Evolutionary conservation across 1,284 basidiomycete genomes (phyloP).

Genomic region (Leccinum cinnamomeum): DNA sequence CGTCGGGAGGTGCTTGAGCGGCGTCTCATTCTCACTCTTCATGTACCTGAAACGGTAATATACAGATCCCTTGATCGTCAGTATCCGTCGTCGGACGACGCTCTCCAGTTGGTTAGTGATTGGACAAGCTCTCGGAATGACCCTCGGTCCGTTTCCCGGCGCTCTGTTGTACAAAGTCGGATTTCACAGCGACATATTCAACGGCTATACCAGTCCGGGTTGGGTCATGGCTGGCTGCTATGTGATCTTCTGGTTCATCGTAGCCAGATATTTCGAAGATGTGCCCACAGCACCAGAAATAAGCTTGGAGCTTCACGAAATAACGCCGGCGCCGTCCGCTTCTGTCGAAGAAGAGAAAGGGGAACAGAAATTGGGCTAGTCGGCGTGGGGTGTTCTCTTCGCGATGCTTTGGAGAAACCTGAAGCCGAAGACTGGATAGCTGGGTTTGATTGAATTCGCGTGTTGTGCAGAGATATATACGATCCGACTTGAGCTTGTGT

Average conservation of each 20-base stretch:
- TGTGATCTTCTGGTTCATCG: slow-evolving; percentile 51
- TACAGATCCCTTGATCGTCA: slow-evolving; percentile 65
- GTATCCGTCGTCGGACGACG: slow-evolving; percentile 60
- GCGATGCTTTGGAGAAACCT: neutral
- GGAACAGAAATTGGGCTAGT: neutral
- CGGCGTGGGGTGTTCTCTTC: neutral
- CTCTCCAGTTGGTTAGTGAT: slow-evolving; percentile 65
- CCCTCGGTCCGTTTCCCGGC: slow-evolving; percentile 66
- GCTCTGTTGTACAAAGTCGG: slow-evolving; percentile 62
- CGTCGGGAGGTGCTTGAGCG: slow-evolving; percentile 45
- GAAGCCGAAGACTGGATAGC: neutral
- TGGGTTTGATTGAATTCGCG: neutral
- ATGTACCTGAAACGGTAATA: slow-evolving; percentile 63
- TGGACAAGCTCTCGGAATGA: slow-evolving; percentile 64
- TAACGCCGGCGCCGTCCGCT: neutral
- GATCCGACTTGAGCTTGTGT: neutral
- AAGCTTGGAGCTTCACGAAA: slow-evolving; percentile 14
- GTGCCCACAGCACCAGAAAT: slow-evolving; percentile 33
- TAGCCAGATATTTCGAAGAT: slow-evolving; percentile 52
- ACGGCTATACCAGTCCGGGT: slow-evolving; percentile 66
- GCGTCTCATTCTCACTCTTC: slow-evolving; percentile 46
- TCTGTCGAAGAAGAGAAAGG: slow-evolving; percentile 6
- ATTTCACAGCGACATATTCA: slow-evolving; percentile 50
- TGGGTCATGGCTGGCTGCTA: slow-evolving; percentile 65
- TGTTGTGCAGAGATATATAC: neutral